Evolutionary conservation across 257 asterid species (phyloP).

Genomic region (Solanum megistacrolobum): DNA sequence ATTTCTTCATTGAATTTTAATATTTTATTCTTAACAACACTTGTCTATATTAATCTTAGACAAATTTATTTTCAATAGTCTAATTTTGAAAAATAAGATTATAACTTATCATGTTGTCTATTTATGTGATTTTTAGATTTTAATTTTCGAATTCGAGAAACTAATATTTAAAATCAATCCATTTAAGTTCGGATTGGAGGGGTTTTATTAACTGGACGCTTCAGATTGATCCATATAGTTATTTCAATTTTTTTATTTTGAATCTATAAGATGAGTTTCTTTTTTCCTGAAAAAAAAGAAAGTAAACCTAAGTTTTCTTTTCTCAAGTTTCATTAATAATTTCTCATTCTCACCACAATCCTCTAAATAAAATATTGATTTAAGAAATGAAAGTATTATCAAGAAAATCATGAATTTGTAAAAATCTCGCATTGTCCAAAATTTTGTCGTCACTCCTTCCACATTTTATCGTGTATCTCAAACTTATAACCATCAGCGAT

Average conservation of each 20-base stretch:
- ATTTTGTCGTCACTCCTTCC: too few species aligned
- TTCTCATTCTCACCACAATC: not conserved
- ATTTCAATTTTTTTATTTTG: not conserved
- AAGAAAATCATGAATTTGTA: too few species aligned
- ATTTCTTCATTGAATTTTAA: too few species aligned
- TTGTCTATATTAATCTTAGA: not conserved
- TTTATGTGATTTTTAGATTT: not conserved
- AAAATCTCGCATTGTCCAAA: too few species aligned
- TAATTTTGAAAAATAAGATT: not conserved
- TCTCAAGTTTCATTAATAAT: not conserved
- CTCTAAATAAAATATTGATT: not conserved
- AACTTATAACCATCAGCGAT: too few species aligned
- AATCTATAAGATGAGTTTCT: not conserved
- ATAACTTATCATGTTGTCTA: not conserved
- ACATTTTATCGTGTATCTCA: too few species aligned
- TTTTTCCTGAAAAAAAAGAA: not conserved
- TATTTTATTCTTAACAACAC: too few species aligned
- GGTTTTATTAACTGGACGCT: not conserved
- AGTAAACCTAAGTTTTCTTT: not conserved
- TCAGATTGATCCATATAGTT: not conserved
- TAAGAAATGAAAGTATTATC: too few species aligned
- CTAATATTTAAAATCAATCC: not conserved
- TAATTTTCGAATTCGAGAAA: not conserved
- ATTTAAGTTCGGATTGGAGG: not conserved
- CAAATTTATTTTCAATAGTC: not conserved